Evolutionary conservation across 768 basidiomycete genomes (phyloP), one percentile per base, ranked within the genome.

Genomic region (Termitomyces heimii): DNA sequence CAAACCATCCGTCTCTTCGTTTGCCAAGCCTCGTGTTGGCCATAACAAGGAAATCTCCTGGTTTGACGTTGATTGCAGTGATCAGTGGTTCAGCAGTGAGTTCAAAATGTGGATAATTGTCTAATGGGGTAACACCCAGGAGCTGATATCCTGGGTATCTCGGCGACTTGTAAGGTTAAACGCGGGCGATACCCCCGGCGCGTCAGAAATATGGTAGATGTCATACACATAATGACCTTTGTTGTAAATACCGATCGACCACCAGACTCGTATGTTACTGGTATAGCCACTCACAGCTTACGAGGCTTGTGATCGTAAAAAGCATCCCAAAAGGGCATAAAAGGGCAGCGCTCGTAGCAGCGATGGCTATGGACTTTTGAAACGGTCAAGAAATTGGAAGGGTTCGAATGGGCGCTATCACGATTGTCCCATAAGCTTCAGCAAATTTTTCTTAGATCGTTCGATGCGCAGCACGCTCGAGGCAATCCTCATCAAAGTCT

Each of bases 21-120:
- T 79, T 28, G 77, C 76, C 54, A 85, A 69, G 47, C 73, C 83
- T 59, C 76, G 75, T 1, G 77, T 3, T 77, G 0, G 75, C 80
- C 65, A 85, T 62, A 31, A 84, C 76, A 48, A 85, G 63, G 63
- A 84, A 83, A 60, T 80, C 81, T 31, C 76, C 78, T 2, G 76
- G 73, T 47, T 73, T 62, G 16, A 80, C 66, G 40, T 72, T 65
- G 28, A 73, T 69, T 2, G 73, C 71, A n/a, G 73, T 78, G 34
- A 83, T 72, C 48, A 77, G 78, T 2, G 82, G 83, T 58, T 77
- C 75, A 1, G 82, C 81, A 8, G 76, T 79, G 20, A 83, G 68
- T 80, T 79, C 0, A 80, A n/a, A n/a, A 78, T 58, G 69, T 70
- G 55, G 75, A 8, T 67, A 6, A 18, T 50, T 24, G 34, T 35